phyloP scores from a whole-genome alignment of 768 basidiomycete genomes.

The Russula sp. region DNA sequence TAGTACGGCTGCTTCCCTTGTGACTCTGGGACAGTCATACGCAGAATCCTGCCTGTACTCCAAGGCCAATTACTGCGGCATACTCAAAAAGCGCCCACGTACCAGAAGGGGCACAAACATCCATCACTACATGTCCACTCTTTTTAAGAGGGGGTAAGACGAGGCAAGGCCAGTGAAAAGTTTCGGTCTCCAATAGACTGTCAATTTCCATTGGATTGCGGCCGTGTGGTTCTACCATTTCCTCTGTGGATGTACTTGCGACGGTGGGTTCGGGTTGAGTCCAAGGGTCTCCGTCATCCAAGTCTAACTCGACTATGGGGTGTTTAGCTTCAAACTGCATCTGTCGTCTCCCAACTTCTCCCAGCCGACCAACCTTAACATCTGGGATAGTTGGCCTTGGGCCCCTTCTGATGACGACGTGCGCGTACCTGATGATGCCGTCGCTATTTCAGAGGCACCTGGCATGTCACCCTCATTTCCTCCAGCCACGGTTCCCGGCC shows the following conservation, averaged over 20 bases:
- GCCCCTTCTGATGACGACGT: conserved; percentile 83
- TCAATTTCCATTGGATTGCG: conserved; percentile 38
- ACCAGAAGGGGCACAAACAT: conserved; percentile 84
- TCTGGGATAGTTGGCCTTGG: conserved; percentile 44
- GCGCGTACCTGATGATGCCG: conserved; percentile 80
- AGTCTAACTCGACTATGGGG: conserved; percentile 22
- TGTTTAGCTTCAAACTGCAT: conserved; percentile 33
- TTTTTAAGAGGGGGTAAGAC: conserved; percentile 90
- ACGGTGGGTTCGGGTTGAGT: neutral
- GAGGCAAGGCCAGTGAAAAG: conserved; percentile 86
- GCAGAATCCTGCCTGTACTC: conserved; percentile 78
- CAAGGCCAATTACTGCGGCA: conserved; percentile 7
- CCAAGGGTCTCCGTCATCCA: conserved; percentile 23
- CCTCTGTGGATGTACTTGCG: neutral
- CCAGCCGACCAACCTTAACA: conserved; percentile 45
- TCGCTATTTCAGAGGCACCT: too few relatives aligned
- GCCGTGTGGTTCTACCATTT: neutral
- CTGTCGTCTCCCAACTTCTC: conserved; percentile 46
- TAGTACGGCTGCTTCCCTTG: conserved; percentile 95
- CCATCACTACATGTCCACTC: conserved; percentile 86
- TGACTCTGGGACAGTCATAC: conserved; percentile 85
- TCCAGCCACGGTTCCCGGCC: too few relatives aligned
- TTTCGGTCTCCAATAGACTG: conserved; percentile 58
- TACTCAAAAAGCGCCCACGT: conserved; percentile 20
- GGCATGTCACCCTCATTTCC: too few relatives aligned